Conservation (phyloP, 768 basidiomycete species). For the Leccinum boreale region DNA sequence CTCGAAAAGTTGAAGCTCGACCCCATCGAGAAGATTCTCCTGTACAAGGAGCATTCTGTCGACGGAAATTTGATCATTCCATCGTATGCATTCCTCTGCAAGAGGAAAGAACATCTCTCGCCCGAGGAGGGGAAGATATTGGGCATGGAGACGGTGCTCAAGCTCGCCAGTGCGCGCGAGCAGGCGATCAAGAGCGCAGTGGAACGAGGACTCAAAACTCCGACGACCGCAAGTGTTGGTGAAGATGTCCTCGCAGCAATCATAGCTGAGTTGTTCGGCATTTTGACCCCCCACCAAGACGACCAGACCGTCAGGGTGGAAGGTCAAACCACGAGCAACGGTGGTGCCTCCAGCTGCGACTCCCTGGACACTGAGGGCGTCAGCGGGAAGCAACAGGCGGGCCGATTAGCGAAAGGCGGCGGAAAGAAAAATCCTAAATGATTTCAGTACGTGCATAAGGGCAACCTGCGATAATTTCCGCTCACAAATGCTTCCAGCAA, state of each 20-base stretch:
- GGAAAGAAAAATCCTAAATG: too few species aligned
- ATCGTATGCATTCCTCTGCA: constrained; percentile 50
- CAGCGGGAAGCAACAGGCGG: background rate
- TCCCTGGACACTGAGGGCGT: background rate
- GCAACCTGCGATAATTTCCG: background rate
- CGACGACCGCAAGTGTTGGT: constrained; percentile 10
- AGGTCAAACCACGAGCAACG: constrained; percentile 8
- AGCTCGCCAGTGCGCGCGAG: constrained; percentile 54
- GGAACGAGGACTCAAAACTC: too few species aligned
- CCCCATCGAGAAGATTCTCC: constrained; percentile 50
- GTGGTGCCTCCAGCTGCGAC: background rate
- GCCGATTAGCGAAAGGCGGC: too few species aligned
- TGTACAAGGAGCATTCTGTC: constrained; percentile 54
- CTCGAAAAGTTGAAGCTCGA: constrained; percentile 46
- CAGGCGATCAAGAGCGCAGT: constrained; percentile 33
- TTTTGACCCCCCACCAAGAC: constrained; percentile 10
- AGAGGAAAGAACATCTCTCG: constrained; percentile 47
- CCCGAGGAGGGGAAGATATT: constrained; percentile 53
- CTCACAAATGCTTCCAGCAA: constrained; percentile 4
- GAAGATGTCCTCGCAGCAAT: constrained; percentile 28
- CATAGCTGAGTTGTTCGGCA: constrained; percentile 32
- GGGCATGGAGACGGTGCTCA: constrained; percentile 54
- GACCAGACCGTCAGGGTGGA: background rate
- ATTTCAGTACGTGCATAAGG: background rate
- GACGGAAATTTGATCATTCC: constrained; percentile 47